Percentiles rank a stretch among this genome's conserved stretches.
Conservation (phyloP, 768 basidiomycete genomes). For the Megacollybia marginata region DNA sequence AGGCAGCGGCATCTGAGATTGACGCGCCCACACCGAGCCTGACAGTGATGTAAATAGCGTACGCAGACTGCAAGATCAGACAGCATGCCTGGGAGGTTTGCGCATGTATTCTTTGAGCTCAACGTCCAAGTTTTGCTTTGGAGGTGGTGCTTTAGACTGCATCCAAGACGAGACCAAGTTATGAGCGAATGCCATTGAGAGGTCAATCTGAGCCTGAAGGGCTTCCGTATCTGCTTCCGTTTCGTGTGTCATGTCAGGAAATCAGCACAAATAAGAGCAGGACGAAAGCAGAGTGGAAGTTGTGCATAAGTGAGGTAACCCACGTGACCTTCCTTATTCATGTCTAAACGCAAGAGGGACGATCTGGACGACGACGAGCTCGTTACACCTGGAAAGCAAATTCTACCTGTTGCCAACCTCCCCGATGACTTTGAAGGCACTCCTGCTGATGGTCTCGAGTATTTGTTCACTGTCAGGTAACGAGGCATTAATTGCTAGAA, state of each 20-base stretch:
- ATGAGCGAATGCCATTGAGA: slow-evolving; percentile 72
- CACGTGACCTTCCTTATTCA: slow-evolving; percentile 6
- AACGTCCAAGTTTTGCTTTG: slow-evolving; percentile 32
- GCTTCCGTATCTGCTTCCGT: slow-evolving; percentile 60
- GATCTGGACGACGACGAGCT: slow-evolving; percentile 52
- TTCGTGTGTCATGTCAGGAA: slow-evolving; percentile 12
- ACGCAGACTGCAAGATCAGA: slow-evolving; percentile 3
- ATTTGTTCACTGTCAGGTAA: slow-evolving; percentile 72
- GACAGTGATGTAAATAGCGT: slow-evolving; percentile 2
- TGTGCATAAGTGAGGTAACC: slow-evolving; percentile 11
- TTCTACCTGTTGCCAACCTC: slow-evolving; percentile 74
- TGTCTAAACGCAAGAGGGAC: slow-evolving; percentile 48
- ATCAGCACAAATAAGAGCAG: not conserved
- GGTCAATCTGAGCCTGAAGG: slow-evolving; percentile 77
- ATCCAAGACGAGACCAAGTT: slow-evolving; percentile 75
- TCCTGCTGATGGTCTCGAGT: slow-evolving; percentile 70
- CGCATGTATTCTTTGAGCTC: slow-evolving; percentile 64
- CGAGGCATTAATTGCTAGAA: slow-evolving; percentile 21
- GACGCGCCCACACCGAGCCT: slow-evolving; percentile 75
- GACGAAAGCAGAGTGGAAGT: not conserved
- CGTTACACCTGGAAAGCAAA: slow-evolving; percentile 57
- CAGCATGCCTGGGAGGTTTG: slow-evolving; percentile 59
- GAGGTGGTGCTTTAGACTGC: slow-evolving; percentile 29
- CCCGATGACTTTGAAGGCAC: slow-evolving; percentile 59
- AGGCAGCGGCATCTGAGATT: slow-evolving; percentile 39